Conservation (phyloP, 2,329 filamentous ascomycete species). For the Uncinocarpus reesii region DNA sequence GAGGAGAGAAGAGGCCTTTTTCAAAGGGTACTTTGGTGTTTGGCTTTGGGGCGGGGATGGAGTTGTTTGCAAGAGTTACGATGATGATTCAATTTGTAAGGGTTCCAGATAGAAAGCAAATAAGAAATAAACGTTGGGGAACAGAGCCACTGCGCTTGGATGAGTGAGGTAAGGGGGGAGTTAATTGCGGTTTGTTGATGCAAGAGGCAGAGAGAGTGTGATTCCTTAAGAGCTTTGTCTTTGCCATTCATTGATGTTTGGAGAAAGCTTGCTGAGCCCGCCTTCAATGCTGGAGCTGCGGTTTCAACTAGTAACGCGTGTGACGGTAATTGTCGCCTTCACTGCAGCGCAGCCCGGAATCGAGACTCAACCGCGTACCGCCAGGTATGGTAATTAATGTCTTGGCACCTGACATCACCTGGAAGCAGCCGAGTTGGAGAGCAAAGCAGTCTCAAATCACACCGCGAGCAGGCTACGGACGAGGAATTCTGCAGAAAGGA, state of each 20-base stretch:
- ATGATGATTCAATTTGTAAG: neutral
- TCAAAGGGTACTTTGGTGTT: neutral
- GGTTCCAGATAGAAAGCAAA: neutral
- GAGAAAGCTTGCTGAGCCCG: constrained; percentile 2
- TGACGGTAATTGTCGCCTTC: neutral
- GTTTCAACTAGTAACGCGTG: neutral
- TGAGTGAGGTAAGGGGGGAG: neutral
- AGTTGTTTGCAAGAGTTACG: neutral
- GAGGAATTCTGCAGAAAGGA: too few species aligned
- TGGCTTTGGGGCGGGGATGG: constrained; percentile 4
- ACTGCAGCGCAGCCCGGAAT: neutral
- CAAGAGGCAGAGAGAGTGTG: too few species aligned
- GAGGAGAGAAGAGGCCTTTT: too few species aligned
- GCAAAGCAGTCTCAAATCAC: too few species aligned
- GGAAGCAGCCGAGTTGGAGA: too few species aligned
- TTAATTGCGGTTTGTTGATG: neutral
- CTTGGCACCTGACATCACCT: constrained; percentile 10
- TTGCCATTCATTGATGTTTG: constrained; percentile 8
- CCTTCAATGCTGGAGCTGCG: neutral
- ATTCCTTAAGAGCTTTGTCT: neutral
- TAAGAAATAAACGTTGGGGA: neutral
- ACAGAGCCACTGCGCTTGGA: neutral
- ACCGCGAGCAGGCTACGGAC: too few species aligned
- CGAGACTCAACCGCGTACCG: neutral
- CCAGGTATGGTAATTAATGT: neutral